Base-by-base conservation (phyloP, 2,329 filamentous ascomycete species). In the Talaromyces sp. region DNA sequence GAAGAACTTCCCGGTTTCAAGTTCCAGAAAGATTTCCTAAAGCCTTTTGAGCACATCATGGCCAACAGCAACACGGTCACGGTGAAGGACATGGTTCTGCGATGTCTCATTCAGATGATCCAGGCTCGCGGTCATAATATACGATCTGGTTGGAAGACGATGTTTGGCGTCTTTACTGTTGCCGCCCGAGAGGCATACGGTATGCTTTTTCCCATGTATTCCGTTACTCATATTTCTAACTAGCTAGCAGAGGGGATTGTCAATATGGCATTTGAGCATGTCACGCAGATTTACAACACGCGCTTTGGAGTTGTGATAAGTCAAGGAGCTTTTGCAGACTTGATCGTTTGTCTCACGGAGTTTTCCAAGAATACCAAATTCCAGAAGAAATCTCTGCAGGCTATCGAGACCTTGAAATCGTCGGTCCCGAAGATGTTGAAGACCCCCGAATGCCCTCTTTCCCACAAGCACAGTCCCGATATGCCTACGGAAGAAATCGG, bases 291-390 rank as follows among this genome's bases (percentile, higher is more conserved):
- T 21, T 99, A 98, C 80, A 96, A 91, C 74, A 93, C 91, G 27
- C 88, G 95, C 32, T 99, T 99, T 66, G 93, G 93, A 1, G 89
- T 98, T 7, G 93, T 99, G 61, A 95, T 99, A 62, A 91, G 91
- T 0, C 96, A 99, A 74, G 95, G 92, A 26, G 93, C 95, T 2
- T 99, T 99, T 71, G 93, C 95, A 0, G 96, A 99, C 72, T 81
- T 99, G 29, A 89, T 99, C 62, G 91, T 99, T 57, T 99, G 95
- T 71, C 79, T 99, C 64, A 99, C 96, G 0, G 92, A 98, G 73
- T 99, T 99, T 73, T 97, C 93, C 19, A 99, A 99, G 82, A 99
- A 99, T 73, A 89, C 92, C 75, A 93, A 89, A 70, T 99, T 99
- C 78, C 95, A 99, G 75, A 98, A 98, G 82, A 98, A 98, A 81